These are phyloP conservation scores for Venturia pyrina DNA, from an alignment of 2,329 filamentous ascomycete species.

Conservation along the genomic window DNA sequence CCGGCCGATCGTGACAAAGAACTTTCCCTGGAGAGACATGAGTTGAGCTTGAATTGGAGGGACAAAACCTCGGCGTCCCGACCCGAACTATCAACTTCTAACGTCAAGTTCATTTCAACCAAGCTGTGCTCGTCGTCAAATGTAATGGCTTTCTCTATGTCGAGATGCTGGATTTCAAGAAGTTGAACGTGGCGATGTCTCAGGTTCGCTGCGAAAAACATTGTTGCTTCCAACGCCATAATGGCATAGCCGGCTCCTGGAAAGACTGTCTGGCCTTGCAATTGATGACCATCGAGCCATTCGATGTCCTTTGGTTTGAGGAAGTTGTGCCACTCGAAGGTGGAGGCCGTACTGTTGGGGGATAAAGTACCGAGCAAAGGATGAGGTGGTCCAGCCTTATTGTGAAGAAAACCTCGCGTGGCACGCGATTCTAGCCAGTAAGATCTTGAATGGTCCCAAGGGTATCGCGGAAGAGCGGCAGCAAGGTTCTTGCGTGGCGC, in stretches of 20 bases:
- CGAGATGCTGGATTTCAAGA: neutral
- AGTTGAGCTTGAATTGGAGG: neutral
- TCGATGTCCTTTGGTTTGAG: slow-evolving; percentile 17
- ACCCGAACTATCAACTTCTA: neutral
- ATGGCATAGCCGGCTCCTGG: slow-evolving; percentile 15
- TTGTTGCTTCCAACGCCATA: slow-evolving; percentile 23
- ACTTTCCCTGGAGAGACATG: neutral
- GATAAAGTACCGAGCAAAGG: neutral
- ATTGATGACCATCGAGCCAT: slow-evolving; percentile 18
- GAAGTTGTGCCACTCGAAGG: slow-evolving; percentile 17
- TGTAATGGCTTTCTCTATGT: neutral
- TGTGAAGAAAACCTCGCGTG: neutral
- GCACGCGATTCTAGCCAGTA: neutral
- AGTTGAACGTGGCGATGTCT: neutral
- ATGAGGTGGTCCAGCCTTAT: neutral
- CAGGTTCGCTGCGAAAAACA: neutral
- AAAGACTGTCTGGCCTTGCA: slow-evolving; percentile 14
- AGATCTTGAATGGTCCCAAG: neutral
- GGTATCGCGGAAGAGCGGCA: neutral
- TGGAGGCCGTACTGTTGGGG: neutral
- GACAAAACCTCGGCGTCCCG: neutral
- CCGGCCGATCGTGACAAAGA: neutral
- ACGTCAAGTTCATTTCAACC: slow-evolving; percentile 1
- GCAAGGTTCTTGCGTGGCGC: neutral
- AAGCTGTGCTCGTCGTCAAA: neutral